These are phyloP conservation scores for Trichoderma pleuroti DNA, from an alignment of 2,329 filamentous ascomycete genomes.

Conservation along the genomic window DNA sequence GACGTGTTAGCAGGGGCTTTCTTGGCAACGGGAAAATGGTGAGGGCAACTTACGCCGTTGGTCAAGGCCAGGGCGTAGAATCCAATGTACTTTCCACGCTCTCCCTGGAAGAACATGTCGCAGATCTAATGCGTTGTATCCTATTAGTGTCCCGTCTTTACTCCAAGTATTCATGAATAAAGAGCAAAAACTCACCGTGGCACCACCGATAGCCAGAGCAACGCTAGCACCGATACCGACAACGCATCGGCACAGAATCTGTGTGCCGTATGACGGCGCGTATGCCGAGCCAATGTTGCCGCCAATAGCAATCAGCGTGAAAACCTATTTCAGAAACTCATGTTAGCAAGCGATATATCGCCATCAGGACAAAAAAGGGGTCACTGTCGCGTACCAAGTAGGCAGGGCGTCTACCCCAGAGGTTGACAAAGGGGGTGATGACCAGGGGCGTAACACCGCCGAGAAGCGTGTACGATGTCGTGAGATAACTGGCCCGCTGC, in stretches of 20 bases:
- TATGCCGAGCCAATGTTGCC: slow-evolving; percentile 13
- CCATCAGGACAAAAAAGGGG: no score
- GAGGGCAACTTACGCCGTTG: neutral
- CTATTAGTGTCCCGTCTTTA: neutral
- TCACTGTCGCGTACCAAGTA: neutral
- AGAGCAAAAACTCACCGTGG: neutral
- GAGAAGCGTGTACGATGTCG: slow-evolving; percentile 15
- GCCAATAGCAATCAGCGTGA: neutral
- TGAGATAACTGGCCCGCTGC: slow-evolving; percentile 12
- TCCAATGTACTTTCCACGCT: slow-evolving; percentile 13
- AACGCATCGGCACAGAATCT: slow-evolving; percentile 3
- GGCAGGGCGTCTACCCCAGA: slow-evolving; percentile 6
- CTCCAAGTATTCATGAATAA: neutral
- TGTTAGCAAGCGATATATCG: neutral
- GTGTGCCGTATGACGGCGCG: slow-evolving; percentile 8
- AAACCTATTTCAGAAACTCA: neutral
- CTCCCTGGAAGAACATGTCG: slow-evolving; percentile 14
- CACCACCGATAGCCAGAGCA: slow-evolving; percentile 10
- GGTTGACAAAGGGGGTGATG: slow-evolving; percentile 6
- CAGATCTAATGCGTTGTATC: neutral
- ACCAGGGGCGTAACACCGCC: slow-evolving; percentile 8
- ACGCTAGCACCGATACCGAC: slow-evolving; percentile 7
- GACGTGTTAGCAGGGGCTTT: neutral
- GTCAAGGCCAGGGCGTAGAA: slow-evolving; percentile 13
- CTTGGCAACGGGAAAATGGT: neutral